Evolutionary conservation across 768 basidiomycete species (phyloP), one percentile per base, ranked within the genome.

Genomic region (Russula ochroleuca): DNA sequence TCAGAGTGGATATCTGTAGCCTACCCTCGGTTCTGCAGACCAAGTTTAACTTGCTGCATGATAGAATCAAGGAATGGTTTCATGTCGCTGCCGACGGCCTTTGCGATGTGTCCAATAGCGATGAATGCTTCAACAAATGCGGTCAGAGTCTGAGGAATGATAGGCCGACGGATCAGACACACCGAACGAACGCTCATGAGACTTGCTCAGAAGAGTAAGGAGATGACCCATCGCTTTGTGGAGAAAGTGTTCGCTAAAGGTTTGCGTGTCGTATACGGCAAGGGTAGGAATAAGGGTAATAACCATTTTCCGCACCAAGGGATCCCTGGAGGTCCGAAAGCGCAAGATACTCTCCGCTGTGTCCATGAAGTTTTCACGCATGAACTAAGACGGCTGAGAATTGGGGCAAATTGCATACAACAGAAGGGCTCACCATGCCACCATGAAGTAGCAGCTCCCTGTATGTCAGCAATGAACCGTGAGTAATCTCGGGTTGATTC

Each of bases 181-280:
- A 94, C 94, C 92, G 68, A 92, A 90, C 37, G 89, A 86, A 41
- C 95, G 83, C 69, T 99, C 97, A 55, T 83, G 83, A 0, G 91
- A 88, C n/a, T 94, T 97, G 70, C 92, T 88, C 5, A 99, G 80
- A 70, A 94, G 91, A 5, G 85, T 85, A 35, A 96, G 76, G 1
- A 99, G 82, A 75, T 95, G 92, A 0, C 82, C 87, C 97, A 99
- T 98, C 13, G 92, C 86, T 73, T 91, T 90, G 77, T 96, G 92
- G 10, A 98, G 81, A 72, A 92, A 94, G 72, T 91, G 88, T 69
- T 90, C 88, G 48, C 87, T 87, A 70, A n/a, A 99, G 0, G 88
- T 92, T 72, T 91, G 86, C 1, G 92, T 92, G 72, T 98, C 94
- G 73, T 98, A 99, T 3, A 88, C 87, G 25, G 95, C 96, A 66